Evolutionary conservation across 495 filamentous ascomycete species (phyloP).

Genomic region (Penicillium roqueforti): DNA sequence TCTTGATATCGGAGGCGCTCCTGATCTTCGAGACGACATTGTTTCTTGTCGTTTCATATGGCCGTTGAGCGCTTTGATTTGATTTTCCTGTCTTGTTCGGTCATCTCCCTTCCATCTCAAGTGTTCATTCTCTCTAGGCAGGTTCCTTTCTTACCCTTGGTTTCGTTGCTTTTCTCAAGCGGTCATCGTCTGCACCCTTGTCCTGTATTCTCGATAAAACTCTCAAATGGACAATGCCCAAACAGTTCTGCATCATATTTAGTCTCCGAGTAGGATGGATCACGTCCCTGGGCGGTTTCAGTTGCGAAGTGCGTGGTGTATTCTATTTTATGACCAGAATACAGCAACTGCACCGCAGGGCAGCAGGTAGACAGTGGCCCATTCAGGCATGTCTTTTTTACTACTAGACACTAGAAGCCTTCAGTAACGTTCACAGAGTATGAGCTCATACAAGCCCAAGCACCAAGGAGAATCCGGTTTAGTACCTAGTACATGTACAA

Average conservation of each 20-base stretch:
- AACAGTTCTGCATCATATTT: not conserved
- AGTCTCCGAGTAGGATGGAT: not conserved
- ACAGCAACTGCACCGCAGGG: not conserved
- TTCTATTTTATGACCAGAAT: no score
- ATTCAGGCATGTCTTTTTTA: not conserved
- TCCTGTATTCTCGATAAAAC: constrained; percentile 19
- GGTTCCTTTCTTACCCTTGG: constrained; percentile 21
- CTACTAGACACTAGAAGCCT: not conserved
- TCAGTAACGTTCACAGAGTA: not conserved
- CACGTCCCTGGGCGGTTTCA: not conserved
- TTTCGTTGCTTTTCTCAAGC: constrained; percentile 23
- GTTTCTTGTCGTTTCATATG: constrained; percentile 10
- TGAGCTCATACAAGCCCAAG: not conserved
- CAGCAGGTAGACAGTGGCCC: not conserved
- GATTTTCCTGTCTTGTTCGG: constrained; percentile 18
- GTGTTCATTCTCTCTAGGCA: constrained; percentile 16
- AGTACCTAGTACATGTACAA: constrained; percentile 5
- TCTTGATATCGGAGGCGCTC: constrained; percentile 20
- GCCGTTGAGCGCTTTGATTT: constrained; percentile 26
- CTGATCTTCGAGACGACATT: constrained; percentile 15
- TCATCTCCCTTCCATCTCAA: constrained; percentile 22
- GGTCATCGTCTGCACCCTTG: constrained; percentile 20
- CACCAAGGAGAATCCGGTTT: not conserved
- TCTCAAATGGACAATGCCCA: constrained; percentile 20
- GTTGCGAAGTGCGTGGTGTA: no score